Percentiles rank a stretch among this genome's conserved stretches.
Conservation (phyloP, 2,329 filamentous ascomycete genomes). For the Colletotrichum phormii region DNA sequence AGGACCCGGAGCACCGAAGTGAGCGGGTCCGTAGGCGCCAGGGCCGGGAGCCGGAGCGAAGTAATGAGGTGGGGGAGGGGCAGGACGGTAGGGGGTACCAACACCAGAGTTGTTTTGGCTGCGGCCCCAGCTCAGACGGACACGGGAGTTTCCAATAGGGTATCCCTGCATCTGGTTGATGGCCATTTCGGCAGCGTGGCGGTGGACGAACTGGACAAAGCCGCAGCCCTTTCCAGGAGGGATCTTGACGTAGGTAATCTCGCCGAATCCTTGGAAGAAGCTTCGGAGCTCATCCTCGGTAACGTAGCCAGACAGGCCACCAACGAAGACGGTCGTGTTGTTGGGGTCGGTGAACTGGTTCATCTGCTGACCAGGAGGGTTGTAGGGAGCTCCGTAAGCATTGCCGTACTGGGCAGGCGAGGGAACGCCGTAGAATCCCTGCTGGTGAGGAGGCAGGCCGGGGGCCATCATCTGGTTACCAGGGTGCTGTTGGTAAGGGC, state of each 20-base stretch:
- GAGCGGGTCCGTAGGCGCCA: conserved; percentile 58
- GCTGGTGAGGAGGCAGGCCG: conserved; percentile 58
- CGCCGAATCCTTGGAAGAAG: conserved; percentile 99
- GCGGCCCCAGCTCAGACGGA: conserved; percentile 96
- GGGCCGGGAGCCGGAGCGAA: conserved; percentile 51
- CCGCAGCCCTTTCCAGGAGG: conserved; percentile 98
- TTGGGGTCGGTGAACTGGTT: conserved; percentile 99
- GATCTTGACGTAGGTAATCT: conserved; percentile 99
- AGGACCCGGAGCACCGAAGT: conserved; percentile 60
- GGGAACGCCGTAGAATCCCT: conserved; percentile 43
- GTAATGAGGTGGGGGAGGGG: conserved; percentile 74
- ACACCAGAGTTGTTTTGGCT: conserved; percentile 99
- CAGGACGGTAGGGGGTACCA: conserved; percentile 95
- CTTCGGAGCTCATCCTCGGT: conserved; percentile 99
- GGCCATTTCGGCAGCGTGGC: conserved; percentile 98
- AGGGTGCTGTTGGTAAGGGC: conserved; percentile 56
- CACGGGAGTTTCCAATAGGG: conserved; percentile 97
- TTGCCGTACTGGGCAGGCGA: conserved; percentile 35
- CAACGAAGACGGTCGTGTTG: conserved; percentile 99
- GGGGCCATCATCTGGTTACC: conserved; percentile 57
- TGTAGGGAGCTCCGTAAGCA: conserved; percentile 35
- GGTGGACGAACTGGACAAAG: conserved; percentile 99
- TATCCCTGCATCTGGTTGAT: conserved; percentile 99
- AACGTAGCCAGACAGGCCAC: conserved; percentile 95
- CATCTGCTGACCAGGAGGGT: conserved; percentile 66